These are phyloP conservation scores for Fusarium fujikuroi DNA, from an alignment of 2,329 filamentous ascomycete species.

Conservation along the genomic window DNA sequence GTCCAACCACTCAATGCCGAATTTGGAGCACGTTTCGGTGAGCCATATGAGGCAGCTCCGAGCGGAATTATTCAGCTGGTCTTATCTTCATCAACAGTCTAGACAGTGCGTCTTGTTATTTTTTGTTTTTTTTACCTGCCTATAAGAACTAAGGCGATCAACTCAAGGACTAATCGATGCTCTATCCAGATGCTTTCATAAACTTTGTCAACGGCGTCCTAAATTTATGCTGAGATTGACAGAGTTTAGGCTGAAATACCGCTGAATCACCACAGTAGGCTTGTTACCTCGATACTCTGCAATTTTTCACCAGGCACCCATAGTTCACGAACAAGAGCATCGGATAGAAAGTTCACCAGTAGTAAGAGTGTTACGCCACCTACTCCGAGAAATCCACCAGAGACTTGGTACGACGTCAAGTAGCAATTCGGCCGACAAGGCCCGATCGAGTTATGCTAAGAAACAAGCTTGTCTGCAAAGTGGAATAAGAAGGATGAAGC, in stretches of 20 bases:
- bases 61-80: not conserved
- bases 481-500: slow-evolving; percentile 7
- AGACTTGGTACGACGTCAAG: slow-evolving; percentile 9
- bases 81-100: not conserved
- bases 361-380: slow-evolving; percentile 1
- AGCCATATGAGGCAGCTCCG: not conserved
- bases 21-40: not conserved
- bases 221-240: not conserved
- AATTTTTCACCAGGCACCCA: not conserved
- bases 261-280: not conserved
- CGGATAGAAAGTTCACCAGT: not conserved
- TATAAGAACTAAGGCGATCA: not conserved
- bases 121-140: not conserved
- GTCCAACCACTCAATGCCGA: not conserved
- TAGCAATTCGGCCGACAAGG: slow-evolving; percentile 23
- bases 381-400: slow-evolving; percentile 2
- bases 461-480: slow-evolving; percentile 38
- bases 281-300: not conserved
- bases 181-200: not conserved
- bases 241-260: not conserved
- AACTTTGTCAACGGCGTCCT: not conserved
- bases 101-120: not conserved
- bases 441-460: slow-evolving; percentile 33
- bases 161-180: not conserved
- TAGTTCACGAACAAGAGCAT: not conserved